Evolutionary conservation across 2,329 filamentous ascomycete genomes (phyloP).

Genomic region (Venturiaceae sp.): DNA sequence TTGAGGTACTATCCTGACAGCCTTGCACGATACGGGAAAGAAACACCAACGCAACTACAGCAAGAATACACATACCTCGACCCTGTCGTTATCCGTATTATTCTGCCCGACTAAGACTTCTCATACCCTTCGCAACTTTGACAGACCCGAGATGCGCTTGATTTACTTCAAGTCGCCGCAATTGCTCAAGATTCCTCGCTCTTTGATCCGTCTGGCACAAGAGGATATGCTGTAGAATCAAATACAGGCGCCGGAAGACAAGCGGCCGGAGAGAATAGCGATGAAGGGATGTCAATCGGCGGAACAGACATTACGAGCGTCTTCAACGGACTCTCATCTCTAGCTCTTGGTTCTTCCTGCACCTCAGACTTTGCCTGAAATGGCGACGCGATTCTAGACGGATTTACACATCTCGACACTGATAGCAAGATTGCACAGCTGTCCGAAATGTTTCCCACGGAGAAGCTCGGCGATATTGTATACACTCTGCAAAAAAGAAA

Average conservation of each 20-base stretch:
- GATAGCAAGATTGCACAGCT: constrained; percentile 57
- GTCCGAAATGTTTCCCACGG: constrained; percentile 60
- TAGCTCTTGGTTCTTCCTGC: constrained; percentile 18
- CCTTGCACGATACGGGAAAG: not conserved
- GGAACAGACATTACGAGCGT: constrained; percentile 41
- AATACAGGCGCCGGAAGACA: constrained; percentile 16
- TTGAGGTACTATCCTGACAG: not conserved
- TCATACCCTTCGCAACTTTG: constrained; percentile 40
- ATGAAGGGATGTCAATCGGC: constrained; percentile 26
- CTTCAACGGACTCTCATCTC: constrained; percentile 34
- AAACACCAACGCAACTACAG: constrained; percentile 29
- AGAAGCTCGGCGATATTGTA: constrained; percentile 56
- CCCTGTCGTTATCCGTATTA: constrained; percentile 64
- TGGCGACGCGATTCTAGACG: constrained; percentile 13
- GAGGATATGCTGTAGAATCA: constrained; percentile 29
- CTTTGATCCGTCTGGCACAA: constrained; percentile 70
- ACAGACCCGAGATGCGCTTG: constrained; percentile 49
- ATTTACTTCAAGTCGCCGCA: constrained; percentile 56
- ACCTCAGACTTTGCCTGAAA: constrained; percentile 7
- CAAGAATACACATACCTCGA: constrained; percentile 65
- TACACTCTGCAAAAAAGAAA: constrained; percentile 58
- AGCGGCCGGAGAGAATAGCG: constrained; percentile 14
- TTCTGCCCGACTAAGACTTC: constrained; percentile 65
- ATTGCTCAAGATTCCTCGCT: constrained; percentile 54
- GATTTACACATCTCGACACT: constrained; percentile 36